Percentiles rank a stretch among this genome's conserved stretches.
Conservation (phyloP, 257 asterid genomes). For the Salvia miltiorrhiza region DNA sequence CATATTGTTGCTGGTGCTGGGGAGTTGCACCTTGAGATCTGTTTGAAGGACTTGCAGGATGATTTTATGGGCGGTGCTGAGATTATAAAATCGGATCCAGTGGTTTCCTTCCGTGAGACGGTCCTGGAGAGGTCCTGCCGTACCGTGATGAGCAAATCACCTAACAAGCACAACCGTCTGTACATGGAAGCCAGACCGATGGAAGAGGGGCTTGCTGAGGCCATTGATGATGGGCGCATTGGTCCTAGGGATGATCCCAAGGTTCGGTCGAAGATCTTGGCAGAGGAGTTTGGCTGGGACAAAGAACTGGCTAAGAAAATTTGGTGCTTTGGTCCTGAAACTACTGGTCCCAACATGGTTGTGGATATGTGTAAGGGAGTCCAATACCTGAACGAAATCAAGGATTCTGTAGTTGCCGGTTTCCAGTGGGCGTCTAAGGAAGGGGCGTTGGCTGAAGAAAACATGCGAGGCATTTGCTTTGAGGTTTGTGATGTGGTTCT, state of each 20-base stretch:
- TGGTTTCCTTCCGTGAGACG: constrained; percentile 52
- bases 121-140: constrained; percentile 47
- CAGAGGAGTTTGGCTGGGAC: constrained; percentile 53
- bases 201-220: constrained; percentile 56
- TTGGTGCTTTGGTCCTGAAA: constrained; percentile 55
- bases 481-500: constrained; percentile 51
- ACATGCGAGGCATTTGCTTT: constrained; percentile 45
- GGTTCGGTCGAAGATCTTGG: constrained; percentile 42
- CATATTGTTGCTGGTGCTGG: constrained; percentile 53
- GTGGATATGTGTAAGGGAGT: constrained; percentile 65
- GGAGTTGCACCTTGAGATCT: constrained; percentile 43
- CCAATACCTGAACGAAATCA: constrained; percentile 49
- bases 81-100: constrained; percentile 47
- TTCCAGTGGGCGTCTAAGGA: constrained; percentile 57
- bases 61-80: constrained; percentile 61
- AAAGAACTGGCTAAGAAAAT: constrained; percentile 58
- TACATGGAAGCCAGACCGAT: constrained; percentile 52
- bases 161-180: constrained; percentile 52
- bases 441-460: constrained; percentile 43
- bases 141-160: constrained; percentile 51
- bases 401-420: constrained; percentile 50
- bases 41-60: constrained; percentile 43
- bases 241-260: constrained; percentile 57
- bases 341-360: constrained; percentile 54
- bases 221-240: constrained; percentile 50